These are phyloP conservation scores for Hypoxylon trugodes DNA, from an alignment of 495 filamentous ascomycete genomes.

Conservation along the genomic window DNA sequence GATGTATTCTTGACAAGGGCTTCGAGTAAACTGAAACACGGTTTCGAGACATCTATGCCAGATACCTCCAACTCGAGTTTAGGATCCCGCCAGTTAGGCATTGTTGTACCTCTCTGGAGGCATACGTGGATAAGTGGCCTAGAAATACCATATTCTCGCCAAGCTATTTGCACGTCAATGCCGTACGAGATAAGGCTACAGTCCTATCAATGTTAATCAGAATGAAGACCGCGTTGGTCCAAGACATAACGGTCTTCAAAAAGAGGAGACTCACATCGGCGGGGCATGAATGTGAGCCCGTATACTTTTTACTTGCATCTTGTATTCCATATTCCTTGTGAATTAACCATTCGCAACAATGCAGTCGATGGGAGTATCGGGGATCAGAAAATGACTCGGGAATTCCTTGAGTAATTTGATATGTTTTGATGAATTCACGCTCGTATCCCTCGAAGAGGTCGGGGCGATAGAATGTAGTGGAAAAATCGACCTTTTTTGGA, in stretches of 20 bases:
- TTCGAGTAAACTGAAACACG: neutral
- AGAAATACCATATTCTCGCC: neutral
- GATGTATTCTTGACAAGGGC: neutral
- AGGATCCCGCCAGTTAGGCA: constrained; percentile 1
- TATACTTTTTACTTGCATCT: neutral
- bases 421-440: too few relatives aligned
- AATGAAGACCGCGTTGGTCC: too few relatives aligned
- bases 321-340: neutral
- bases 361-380: too few relatives aligned
- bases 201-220: constrained; percentile 3
- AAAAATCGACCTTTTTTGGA: too few relatives aligned
- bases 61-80: neutral
- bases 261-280: neutral
- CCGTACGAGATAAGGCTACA: constrained; percentile 7
- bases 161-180: neutral
- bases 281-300: neutral
- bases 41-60: neutral
- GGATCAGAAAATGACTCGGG: neutral
- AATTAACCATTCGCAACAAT: neutral
- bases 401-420: too few relatives aligned
- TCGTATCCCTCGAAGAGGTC: too few relatives aligned
- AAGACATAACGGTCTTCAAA: too few relatives aligned
- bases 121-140: constrained; percentile 15
- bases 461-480: too few relatives aligned
- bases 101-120: neutral